Evolutionary conservation across 495 filamentous ascomycete species (phyloP).

Genomic region (Pseudomonodictys pantanalensis): DNA sequence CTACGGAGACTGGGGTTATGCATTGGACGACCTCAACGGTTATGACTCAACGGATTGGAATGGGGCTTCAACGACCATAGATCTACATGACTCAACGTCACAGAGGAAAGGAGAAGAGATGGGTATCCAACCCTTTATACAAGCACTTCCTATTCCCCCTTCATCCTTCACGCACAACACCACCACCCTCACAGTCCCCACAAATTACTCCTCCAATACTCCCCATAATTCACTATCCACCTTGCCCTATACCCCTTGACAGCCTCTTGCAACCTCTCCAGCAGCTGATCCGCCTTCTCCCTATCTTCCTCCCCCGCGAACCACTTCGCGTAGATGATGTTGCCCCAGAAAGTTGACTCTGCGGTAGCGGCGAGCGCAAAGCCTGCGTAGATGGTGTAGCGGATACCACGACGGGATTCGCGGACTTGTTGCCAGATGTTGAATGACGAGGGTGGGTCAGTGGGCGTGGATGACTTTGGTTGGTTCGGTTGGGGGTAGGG

Average conservation of each 20-base stretch:
- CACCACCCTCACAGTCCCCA: not conserved
- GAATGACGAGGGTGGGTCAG: not conserved
- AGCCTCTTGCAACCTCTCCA: not conserved
- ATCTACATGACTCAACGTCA: not conserved
- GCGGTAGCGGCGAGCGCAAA: constrained; percentile 4
- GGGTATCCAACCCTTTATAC: not conserved
- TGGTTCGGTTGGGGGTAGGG: not conserved
- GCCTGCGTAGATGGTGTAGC: constrained; percentile 8
- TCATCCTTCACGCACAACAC: not conserved
- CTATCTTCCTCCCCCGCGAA: constrained; percentile 3
- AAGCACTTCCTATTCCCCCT: not conserved
- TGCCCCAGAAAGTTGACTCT: constrained; percentile 20
- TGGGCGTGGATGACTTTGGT: not conserved
- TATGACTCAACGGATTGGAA: no score
- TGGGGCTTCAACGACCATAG: no score
- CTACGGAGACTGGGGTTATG: not conserved
- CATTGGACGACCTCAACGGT: not conserved
- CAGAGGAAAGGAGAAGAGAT: not conserved
- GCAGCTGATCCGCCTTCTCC: not conserved
- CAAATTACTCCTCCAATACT: not conserved
- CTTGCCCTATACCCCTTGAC: not conserved
- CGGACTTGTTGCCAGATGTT: constrained; percentile 5
- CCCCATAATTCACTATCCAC: not conserved
- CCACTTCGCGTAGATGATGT: constrained; percentile 17
- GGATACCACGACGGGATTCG: not conserved